These are phyloP conservation scores for Babesia caballi DNA, from an alignment of 169 alveolate species.

Conservation along the genomic window DNA sequence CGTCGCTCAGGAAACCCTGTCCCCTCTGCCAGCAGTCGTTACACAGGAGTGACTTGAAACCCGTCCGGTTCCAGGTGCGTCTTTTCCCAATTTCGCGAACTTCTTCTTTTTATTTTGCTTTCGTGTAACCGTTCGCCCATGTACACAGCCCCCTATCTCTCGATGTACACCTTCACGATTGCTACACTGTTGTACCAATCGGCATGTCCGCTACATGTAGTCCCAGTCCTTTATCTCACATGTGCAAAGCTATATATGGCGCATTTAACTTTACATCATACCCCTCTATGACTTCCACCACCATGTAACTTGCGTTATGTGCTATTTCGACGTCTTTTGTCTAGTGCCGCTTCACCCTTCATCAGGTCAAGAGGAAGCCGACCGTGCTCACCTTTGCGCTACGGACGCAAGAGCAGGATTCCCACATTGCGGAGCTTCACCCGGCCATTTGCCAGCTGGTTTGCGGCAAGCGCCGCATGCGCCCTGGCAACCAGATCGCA, in stretches of 20 bases:
- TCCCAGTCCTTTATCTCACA: no score
- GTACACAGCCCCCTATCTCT: no score
- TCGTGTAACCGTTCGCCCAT: no score
- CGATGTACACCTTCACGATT: no score
- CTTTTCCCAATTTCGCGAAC: no score
- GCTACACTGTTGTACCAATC: no score
- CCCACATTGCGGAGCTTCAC: constrained; percentile 7
- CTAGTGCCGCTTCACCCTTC: not conserved
- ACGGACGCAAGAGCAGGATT: constrained; percentile 16
- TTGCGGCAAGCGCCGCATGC: constrained; percentile 10
- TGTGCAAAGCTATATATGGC: no score
- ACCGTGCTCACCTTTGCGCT: constrained; percentile 25
- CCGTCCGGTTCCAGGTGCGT: constrained; percentile 30
- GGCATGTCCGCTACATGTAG: no score
- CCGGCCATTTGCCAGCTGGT: constrained; percentile 22
- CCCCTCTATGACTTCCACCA: no score
- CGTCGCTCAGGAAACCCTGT: constrained; percentile 17
- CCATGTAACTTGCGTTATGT: not conserved
- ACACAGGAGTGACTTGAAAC: constrained; percentile 16
- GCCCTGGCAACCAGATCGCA: constrained; percentile 5
- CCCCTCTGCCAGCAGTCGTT: constrained; percentile 17
- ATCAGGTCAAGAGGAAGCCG: constrained; percentile 18
- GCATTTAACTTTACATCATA: no score
- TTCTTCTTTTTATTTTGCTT: no score
- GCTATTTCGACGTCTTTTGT: not conserved